Base-by-base conservation (phyloP, 1,284 basidiomycete genomes). In the Cryptococcus sp. region DNA sequence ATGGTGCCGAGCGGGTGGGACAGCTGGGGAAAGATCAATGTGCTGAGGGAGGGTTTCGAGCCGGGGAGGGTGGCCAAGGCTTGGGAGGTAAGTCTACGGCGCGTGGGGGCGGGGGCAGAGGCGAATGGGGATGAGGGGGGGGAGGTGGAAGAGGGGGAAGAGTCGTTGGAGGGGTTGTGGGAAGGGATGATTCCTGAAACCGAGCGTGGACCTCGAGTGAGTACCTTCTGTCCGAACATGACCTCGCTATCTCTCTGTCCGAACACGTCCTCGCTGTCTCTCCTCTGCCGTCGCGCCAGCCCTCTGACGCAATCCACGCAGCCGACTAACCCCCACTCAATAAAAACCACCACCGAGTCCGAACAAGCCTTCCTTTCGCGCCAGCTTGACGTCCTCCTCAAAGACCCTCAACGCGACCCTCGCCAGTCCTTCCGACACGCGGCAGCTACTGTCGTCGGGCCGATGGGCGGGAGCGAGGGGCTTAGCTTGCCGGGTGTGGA, bases 1-100 rank as follows among this genome's bases (percentile, higher is more conserved):
- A 83, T 96, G 47, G 86, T 98, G 0, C 96, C 95, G 1, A 83
- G 89, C 1, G 96, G 95, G 2, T 98, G 95, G 96, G 95, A 98
- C 74, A 90, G 88, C 62, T 97, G 91, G 89, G 93, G 92, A 3
- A 98, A 98, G 80, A 97, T 98, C 62, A 82, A 83, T 3, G 88
- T 97, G 2, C 78, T 98, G 53, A 81, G 92, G 48, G 95, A 98
- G 45, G 88, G 90, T 0, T 98, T 98, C 66, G 91, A 96, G 60
- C 85, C 89, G 1, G 86, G 84, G 51, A 74, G 82, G 46, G 89
- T 91, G 82, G 86, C 85, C 1, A 85, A 87, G 53, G 89, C 88
- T 21, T 97, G 91, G 89, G 88, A 91, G 60, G 78, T 60, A 8
- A 73, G 74, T 49, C 46, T 77, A 42, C 50, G 44, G n/a, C 52